Conservation (phyloP, 352 stramenopile genomes). For the Phytophthora chlamydospora region DNA sequence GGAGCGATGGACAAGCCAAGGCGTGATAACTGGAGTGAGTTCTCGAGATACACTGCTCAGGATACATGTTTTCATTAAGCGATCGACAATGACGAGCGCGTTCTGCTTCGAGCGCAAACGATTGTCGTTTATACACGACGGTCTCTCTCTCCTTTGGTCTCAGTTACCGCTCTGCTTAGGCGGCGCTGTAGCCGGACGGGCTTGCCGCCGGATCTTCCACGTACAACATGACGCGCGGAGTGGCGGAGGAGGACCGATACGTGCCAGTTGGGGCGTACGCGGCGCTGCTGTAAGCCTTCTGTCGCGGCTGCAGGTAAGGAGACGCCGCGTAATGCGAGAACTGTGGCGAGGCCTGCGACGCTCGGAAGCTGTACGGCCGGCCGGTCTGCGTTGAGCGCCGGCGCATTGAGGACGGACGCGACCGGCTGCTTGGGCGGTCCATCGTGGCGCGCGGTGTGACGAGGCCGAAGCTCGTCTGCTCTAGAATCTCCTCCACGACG, state of each 20-base stretch:
- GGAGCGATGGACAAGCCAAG: too few relatives aligned
- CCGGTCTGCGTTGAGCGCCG: constrained; percentile 37
- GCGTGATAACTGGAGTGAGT: neutral
- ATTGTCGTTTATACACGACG: constrained; percentile 25
- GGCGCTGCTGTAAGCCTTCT: constrained; percentile 36
- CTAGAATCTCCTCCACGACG: constrained; percentile 48
- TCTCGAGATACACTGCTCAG: constrained; percentile 15
- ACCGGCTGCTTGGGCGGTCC: constrained; percentile 18
- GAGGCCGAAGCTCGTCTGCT: constrained; percentile 29
- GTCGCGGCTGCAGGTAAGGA: constrained; percentile 31
- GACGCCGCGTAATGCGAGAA: constrained; percentile 31
- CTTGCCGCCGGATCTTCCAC: constrained; percentile 28
- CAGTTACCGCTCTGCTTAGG: constrained; percentile 10
- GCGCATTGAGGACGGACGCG: constrained; percentile 27
- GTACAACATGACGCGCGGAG: constrained; percentile 35
- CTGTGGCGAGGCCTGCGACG: constrained; percentile 16
- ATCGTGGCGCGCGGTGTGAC: constrained; percentile 23
- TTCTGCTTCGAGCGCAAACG: constrained; percentile 23
- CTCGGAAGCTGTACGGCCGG: constrained; percentile 18
- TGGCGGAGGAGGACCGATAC: constrained; percentile 28
- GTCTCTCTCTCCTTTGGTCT: constrained; percentile 20
- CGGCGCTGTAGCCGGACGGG: constrained; percentile 25
- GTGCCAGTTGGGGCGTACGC: constrained; percentile 15
- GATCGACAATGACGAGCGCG: constrained; percentile 8
- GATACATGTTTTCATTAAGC: constrained; percentile 20